Base-by-base conservation (phyloP, 2,329 filamentous ascomycete genomes). In the Ophiocordyceps sinensis region DNA sequence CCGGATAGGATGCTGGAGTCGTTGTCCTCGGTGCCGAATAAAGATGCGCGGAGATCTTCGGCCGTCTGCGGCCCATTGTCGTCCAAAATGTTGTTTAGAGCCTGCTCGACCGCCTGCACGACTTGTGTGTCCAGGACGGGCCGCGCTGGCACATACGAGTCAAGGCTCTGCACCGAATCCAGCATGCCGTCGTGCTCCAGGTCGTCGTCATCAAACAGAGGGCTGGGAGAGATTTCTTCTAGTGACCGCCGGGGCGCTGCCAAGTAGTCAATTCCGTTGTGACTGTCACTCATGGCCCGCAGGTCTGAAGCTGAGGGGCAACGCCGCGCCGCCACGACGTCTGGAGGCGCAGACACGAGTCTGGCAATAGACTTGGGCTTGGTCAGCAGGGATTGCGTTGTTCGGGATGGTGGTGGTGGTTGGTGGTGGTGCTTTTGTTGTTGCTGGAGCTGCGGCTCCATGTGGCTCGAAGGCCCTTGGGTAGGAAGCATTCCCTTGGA, bases 51-150 rank as follows among this genome's bases (percentile, higher is more conserved):
- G 14, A 81, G 59, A 47, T 80, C 78, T 49, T 80, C 77, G 1
- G 75, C 70, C 17, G 75, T 76, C 39, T 82, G 64, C 13, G 72
- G 72, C 29, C 69, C 77, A 38, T 82, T 76, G 48, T 87, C 79
- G 49, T 86, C 86, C 68, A 98, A 83, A 46, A 98, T 98, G 47
- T 88, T 84, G 48, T 83, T 94, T 38, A 98, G 68, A 14, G 88
- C 91, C 48, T 84, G 78, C 57, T 96, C 88, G 74, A 98, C 89
- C 4, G 86, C 89, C 61, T 93, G 78, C 6, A 98, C 87, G 26
- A 95, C 82, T 44, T 81, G 75, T 1, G 75, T 83, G 52, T 94
- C 82, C 6, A 82, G 81, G 1, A 67, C 67, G 43, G 69, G 70
- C 10, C 72, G 68, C n/a, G 65, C 67, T 10, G 46, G 42, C 8